A percentile compares a stretch with the other conserved stretches of the same genome.
Conservation (phyloP, 495 filamentous ascomycete genomes). For the Penicillium mononematosum region DNA sequence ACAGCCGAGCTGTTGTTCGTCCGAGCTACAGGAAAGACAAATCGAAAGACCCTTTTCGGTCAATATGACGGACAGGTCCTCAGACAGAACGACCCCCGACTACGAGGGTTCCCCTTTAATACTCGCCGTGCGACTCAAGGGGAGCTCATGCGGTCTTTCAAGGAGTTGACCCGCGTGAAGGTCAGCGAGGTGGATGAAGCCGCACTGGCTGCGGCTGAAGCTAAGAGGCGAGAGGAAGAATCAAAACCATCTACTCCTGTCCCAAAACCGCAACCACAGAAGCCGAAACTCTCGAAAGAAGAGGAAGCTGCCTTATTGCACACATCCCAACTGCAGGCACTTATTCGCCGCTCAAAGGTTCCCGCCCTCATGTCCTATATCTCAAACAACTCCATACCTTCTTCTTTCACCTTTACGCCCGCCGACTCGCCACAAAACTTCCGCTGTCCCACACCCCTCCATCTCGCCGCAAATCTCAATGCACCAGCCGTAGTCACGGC, state of each 20-base stretch:
- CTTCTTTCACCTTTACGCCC: constrained; percentile 74
- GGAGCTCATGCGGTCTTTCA: constrained; percentile 89
- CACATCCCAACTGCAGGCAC: constrained; percentile 79
- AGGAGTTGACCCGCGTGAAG: constrained; percentile 89
- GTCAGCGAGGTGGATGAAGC: constrained; percentile 68
- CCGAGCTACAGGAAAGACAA: constrained; percentile 82
- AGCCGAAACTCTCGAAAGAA: constrained; percentile 65
- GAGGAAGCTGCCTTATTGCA: constrained; percentile 78
- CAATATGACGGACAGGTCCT: constrained; percentile 87
- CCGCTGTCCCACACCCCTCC: constrained; percentile 82
- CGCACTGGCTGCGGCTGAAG: constrained; percentile 49
- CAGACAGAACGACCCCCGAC: constrained; percentile 74
- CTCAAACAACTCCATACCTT: constrained; percentile 61
- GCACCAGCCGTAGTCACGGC: constrained; percentile 69
- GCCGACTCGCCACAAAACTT: constrained; percentile 64
- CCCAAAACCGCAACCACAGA: constrained; percentile 50
- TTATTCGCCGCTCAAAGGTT: constrained; percentile 86
- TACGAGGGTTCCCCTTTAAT: constrained; percentile 89
- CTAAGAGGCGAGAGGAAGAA: constrained; percentile 34
- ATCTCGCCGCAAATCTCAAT: constrained; percentile 79
- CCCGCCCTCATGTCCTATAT: constrained; percentile 86
- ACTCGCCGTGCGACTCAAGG: constrained; percentile 92
- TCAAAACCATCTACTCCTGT: constrained; percentile 40
- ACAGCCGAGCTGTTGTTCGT: constrained; percentile 81
- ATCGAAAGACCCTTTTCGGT: constrained; percentile 80